These are phyloP conservation scores for Fusarium begoniae DNA, from an alignment of 2,329 filamentous ascomycete genomes.

Conservation along the genomic window DNA sequence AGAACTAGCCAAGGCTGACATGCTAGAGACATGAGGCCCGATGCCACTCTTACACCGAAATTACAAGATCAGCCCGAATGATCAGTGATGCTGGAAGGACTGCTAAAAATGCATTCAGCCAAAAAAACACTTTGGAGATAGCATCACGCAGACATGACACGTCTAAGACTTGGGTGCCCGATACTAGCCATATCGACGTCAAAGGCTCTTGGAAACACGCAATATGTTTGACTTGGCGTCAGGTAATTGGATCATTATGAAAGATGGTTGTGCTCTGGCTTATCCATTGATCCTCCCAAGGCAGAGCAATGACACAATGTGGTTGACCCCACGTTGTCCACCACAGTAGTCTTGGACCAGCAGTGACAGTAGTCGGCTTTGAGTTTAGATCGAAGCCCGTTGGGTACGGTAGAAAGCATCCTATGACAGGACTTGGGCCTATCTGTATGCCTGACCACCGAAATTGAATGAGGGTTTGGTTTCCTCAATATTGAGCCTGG, in stretches of 20 bases:
- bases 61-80: conserved; percentile 1
- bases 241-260: background rate
- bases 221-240: background rate
- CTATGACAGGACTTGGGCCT: background rate
- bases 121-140: background rate
- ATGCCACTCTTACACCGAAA: background rate
- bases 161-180: background rate
- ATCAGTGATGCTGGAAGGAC: background rate
- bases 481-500: background rate
- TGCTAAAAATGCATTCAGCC: background rate
- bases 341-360: background rate
- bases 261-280: background rate
- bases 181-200: background rate
- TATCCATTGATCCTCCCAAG: background rate
- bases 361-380: background rate
- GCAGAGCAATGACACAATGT: background rate
- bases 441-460: background rate
- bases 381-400: background rate
- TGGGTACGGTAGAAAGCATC: background rate
- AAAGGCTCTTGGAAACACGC: background rate
- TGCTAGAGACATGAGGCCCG: background rate
- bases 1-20: background rate
- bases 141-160: background rate
- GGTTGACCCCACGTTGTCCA: background rate
- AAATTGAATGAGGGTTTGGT: background rate